Conservation (phyloP, 768 basidiomycete species). For the Psilocybe sp. region DNA sequence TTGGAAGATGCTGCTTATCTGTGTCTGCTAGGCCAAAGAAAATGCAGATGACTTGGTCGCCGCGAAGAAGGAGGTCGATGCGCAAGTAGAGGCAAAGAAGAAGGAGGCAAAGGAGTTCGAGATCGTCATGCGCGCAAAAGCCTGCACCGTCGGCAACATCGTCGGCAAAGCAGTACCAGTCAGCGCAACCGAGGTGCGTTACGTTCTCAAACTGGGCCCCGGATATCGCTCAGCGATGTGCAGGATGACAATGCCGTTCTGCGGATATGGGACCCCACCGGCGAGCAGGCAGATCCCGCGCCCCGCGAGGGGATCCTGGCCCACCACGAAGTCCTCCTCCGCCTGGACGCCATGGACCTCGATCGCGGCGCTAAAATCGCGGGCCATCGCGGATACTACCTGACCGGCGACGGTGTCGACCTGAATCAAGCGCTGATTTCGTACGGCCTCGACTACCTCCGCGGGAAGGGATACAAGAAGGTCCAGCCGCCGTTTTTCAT, state of each 20-base stretch:
- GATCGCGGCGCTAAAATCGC: conserved; percentile 93
- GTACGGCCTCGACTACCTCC: conserved; percentile 92
- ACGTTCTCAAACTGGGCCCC: background rate
- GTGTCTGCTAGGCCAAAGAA: conserved; percentile 75
- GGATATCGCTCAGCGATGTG: background rate
- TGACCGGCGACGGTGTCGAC: conserved; percentile 93
- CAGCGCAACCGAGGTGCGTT: conserved; percentile 79
- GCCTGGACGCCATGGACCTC: conserved; percentile 94
- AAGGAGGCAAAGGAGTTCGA: conserved; percentile 80
- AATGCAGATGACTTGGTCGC: conserved; percentile 84
- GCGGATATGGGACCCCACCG: conserved; percentile 84
- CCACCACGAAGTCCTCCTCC: conserved; percentile 95
- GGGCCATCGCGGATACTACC: conserved; percentile 96
- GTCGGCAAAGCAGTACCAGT: conserved; percentile 86
- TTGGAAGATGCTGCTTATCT: background rate
- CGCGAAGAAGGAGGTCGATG: conserved; percentile 82
- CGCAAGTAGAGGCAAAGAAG: conserved; percentile 70
- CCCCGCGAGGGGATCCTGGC: conserved; percentile 79
- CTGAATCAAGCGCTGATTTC: conserved; percentile 94
- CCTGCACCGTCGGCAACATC: conserved; percentile 85
- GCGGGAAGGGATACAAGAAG: conserved; percentile 83
- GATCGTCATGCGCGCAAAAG: conserved; percentile 73
- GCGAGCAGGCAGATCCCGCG: conserved; percentile 68
- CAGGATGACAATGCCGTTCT: conserved; percentile 90
- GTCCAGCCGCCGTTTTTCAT: conserved; percentile 98